phyloP scores from a whole-genome alignment of 2,329 filamentous ascomycete genomes.

The Chaetomium globosum region DNA sequence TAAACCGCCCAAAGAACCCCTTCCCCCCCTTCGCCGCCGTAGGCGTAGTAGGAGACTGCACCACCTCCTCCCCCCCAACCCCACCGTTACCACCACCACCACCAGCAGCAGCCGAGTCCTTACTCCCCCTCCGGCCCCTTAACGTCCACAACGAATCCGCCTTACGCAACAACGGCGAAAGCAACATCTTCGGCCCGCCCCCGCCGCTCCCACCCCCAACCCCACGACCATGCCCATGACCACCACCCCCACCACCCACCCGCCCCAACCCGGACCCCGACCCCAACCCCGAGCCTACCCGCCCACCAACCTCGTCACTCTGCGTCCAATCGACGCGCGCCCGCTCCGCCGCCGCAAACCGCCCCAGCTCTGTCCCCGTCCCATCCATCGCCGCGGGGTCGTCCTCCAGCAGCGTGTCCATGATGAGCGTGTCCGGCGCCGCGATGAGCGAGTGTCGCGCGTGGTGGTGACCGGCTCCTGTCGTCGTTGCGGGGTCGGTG shows the following conservation, averaged over 20 bases:
- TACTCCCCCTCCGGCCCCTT: slow-evolving; percentile 44
- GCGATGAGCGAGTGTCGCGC: slow-evolving; percentile 30
- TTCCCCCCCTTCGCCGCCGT: slow-evolving; percentile 42
- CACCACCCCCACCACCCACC: not conserved
- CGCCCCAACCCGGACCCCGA: too few species aligned
- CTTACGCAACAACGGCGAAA: slow-evolving; percentile 46
- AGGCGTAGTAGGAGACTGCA: slow-evolving; percentile 21
- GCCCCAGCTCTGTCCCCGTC: not conserved
- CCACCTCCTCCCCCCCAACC: not conserved
- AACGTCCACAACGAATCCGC: slow-evolving; percentile 56
- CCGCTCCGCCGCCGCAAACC: slow-evolving; percentile 19
- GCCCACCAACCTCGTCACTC: slow-evolving; percentile 49
- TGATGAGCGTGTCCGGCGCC: slow-evolving; percentile 24
- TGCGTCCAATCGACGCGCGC: slow-evolving; percentile 61
- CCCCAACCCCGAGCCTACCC: not conserved
- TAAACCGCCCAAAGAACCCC: slow-evolving; percentile 51
- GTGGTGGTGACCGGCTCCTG: slow-evolving; percentile 7
- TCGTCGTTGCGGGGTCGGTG: slow-evolving; percentile 27
- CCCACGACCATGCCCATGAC: not conserved
- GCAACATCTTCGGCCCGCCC: slow-evolving; percentile 5
- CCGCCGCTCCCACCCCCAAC: not conserved
- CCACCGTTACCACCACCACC: not conserved
- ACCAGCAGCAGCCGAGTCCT: slow-evolving; percentile 12
- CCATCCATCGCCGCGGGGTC: slow-evolving; percentile 27
- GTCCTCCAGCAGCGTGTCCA: slow-evolving; percentile 16